These are phyloP conservation scores for Lachnellula arida DNA, from an alignment of 2,329 filamentous ascomycete species.

Conservation along the genomic window DNA sequence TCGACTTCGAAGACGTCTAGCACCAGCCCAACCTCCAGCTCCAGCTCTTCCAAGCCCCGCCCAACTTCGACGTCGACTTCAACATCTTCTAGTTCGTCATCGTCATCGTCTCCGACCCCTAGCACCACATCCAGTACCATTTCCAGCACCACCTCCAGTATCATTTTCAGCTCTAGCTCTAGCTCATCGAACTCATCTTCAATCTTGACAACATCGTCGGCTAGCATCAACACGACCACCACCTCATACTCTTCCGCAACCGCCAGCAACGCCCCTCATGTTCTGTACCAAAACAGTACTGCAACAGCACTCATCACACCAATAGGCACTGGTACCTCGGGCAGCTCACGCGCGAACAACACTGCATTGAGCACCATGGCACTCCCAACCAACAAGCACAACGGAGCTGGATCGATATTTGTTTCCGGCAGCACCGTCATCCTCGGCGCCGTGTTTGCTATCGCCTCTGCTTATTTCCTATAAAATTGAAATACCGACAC, in stretches of 20 bases:
- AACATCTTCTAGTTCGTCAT: slow-evolving; percentile 7
- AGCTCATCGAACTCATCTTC: slow-evolving; percentile 7
- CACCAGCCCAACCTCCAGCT: slow-evolving; percentile 8
- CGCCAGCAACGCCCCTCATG: slow-evolving; percentile 16
- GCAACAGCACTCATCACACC: slow-evolving; percentile 5
- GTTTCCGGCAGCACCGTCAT: slow-evolving; percentile 18
- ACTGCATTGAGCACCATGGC: neutral
- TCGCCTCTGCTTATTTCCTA: slow-evolving; percentile 20
- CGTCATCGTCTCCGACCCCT: slow-evolving; percentile 15
- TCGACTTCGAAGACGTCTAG: slow-evolving; percentile 2
- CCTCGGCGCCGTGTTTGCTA: slow-evolving; percentile 17
- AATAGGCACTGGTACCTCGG: neutral
- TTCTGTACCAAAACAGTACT: slow-evolving; percentile 25
- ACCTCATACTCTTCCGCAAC: slow-evolving; percentile 9
- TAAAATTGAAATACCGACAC: slow-evolving; percentile 6
- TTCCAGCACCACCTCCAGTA: neutral
- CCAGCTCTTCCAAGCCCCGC: slow-evolving; percentile 12
- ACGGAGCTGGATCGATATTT: slow-evolving; percentile 12
- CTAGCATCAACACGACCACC: slow-evolving; percentile 4
- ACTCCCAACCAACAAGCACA: slow-evolving; percentile 15
- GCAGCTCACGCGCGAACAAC: neutral
- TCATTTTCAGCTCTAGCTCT: slow-evolving; percentile 8
- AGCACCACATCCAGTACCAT: neutral
- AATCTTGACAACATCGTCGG: slow-evolving; percentile 10
- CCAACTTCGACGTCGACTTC: slow-evolving; percentile 6